These are phyloP conservation scores for Petunia axillaris DNA, from an alignment of 257 asterid species.

Conservation along the genomic window DNA sequence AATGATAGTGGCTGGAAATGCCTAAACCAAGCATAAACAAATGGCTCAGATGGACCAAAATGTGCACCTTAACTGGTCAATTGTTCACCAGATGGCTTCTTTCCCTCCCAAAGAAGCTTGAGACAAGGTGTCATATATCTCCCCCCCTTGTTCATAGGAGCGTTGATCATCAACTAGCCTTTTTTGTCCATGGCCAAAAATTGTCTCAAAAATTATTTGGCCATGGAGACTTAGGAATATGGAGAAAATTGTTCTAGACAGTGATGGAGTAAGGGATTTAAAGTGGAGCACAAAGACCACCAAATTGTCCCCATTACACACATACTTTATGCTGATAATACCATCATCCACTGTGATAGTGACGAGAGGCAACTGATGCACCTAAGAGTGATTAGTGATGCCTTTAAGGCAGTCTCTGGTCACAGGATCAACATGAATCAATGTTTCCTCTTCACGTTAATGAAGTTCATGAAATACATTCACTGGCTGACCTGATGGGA, in stretches of 20 bases:
- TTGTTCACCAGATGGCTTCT: not conserved
- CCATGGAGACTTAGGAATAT: not conserved
- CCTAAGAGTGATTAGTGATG: constrained; percentile 7
- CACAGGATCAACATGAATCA: constrained; percentile 1
- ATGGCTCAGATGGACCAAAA: not conserved
- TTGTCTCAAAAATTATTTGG: not conserved
- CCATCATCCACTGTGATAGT: not conserved
- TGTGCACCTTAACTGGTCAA: not conserved
- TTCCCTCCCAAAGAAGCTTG: not conserved
- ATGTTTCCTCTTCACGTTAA: not conserved
- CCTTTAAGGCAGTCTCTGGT: constrained; percentile 6
- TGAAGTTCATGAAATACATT: not conserved
- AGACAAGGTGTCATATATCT: not conserved
- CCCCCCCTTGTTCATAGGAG: constrained; percentile 10
- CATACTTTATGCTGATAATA: constrained; percentile 18
- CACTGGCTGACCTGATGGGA: not conserved
- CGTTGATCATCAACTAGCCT: not conserved
- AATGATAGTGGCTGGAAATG: not conserved
- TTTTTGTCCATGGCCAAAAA: not conserved
- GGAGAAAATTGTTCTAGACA: not conserved
- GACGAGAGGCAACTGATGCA: not conserved
- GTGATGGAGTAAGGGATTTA: not conserved
- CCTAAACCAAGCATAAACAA: not conserved
- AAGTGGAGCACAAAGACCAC: not conserved
- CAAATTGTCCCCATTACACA: not conserved